Percentiles rank a stretch among this genome's conserved stretches.
phyloP scores from a whole-genome alignment of 2,329 filamentous ascomycete species.

The Scolecobasidium constrictum region DNA sequence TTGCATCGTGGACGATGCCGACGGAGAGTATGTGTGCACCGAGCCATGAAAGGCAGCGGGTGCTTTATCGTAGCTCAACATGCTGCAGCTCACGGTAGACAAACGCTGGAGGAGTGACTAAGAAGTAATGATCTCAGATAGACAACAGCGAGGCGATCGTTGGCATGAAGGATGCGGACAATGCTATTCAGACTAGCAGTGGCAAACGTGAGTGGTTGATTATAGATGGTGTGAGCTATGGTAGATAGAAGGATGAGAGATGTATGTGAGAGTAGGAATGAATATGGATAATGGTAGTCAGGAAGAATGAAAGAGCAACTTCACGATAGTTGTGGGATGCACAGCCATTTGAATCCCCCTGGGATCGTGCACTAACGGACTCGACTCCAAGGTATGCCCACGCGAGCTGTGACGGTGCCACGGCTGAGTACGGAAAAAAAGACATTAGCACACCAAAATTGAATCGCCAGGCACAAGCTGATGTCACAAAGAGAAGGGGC shows the following conservation, averaged over 20 bases:
- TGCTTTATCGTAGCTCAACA: slow-evolving; percentile 14
- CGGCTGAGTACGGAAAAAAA: slow-evolving; percentile 8
- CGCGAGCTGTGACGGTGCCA: slow-evolving; percentile 10
- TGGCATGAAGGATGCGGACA: not conserved
- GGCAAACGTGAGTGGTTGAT: not conserved
- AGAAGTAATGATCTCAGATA: not conserved
- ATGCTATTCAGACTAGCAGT: not conserved
- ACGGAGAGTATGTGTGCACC: slow-evolving; percentile 3
- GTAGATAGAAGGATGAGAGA: not conserved
- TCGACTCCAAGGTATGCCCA: slow-evolving; percentile 6
- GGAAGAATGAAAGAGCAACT: not conserved
- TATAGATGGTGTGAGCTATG: not conserved
- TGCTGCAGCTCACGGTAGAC: not conserved
- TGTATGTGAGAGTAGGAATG: not conserved
- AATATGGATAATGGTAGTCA: not conserved
- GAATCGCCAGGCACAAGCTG: slow-evolving; percentile 10
- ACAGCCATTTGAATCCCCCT: no score
- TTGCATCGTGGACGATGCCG: slow-evolving; percentile 4
- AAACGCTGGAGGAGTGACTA: not conserved
- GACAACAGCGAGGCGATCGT: not conserved
- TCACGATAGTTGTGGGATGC: no score
- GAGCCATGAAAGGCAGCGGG: slow-evolving; percentile 10
- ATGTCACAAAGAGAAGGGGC: slow-evolving; percentile 8
- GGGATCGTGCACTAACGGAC: not conserved
- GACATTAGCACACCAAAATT: slow-evolving; percentile 9